Conservation (phyloP, 2,329 filamentous ascomycete species). For the Dendryphion nanum region DNA sequence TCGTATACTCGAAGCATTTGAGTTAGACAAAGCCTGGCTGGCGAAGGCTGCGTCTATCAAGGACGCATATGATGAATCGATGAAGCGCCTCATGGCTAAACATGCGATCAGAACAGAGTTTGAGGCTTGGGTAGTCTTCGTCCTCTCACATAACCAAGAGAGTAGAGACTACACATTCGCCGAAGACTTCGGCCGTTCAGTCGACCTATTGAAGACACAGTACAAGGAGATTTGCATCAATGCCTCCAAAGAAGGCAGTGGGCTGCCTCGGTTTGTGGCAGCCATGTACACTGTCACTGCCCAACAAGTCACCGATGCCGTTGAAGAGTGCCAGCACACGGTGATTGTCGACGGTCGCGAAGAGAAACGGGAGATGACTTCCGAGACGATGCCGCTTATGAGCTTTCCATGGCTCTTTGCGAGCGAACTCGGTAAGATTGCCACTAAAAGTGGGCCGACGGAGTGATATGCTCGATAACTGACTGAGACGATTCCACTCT, state of each 20-base stretch:
- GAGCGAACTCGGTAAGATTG: constrained; percentile 68
- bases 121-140: constrained; percentile 86
- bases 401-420: constrained; percentile 93
- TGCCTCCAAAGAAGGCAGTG: constrained; percentile 57
- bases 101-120: constrained; percentile 84
- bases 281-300: constrained; percentile 87
- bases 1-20: constrained; percentile 66
- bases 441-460: no score
- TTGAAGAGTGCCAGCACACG: constrained; percentile 49
- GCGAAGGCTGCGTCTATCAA: constrained; percentile 67
- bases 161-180: constrained; percentile 81
- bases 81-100: constrained; percentile 81
- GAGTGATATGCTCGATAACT: no score
- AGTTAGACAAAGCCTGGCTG: constrained; percentile 56
- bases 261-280: constrained; percentile 70
- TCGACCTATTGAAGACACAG: constrained; percentile 63
- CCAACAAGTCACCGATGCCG: constrained; percentile 62
- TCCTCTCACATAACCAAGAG: constrained; percentile 70
- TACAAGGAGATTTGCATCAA: constrained; percentile 68
- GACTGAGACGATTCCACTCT: no score
- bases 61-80: constrained; percentile 69
- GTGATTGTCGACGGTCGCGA: constrained; percentile 40
- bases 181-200: constrained; percentile 74
- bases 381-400: constrained; percentile 73
- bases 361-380: constrained; percentile 41